Evolutionary conservation across 108 stramenopile species (phyloP).

Genomic region (Hondaea fermentalgiana): DNA sequence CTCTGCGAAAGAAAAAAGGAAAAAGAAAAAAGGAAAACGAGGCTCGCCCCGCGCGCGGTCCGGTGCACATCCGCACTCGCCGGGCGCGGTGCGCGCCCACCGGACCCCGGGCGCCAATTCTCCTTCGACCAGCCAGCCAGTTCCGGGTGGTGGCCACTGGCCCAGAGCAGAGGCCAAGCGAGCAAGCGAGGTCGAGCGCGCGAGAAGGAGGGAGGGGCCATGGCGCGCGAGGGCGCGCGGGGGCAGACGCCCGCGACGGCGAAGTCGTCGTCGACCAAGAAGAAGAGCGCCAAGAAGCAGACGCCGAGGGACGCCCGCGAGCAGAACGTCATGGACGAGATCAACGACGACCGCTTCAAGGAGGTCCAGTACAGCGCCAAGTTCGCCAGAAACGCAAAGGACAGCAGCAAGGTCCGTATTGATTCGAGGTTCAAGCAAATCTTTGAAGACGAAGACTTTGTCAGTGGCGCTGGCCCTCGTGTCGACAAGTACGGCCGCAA

Average conservation of each 20-base stretch:
- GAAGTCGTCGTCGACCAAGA: background rate
- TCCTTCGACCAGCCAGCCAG: too few species aligned
- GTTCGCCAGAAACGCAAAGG: background rate
- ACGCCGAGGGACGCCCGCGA: background rate
- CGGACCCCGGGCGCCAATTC: too few species aligned
- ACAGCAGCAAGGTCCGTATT: background rate
- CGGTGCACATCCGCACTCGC: too few species aligned
- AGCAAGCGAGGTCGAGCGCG: too few species aligned
- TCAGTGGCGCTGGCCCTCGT: background rate
- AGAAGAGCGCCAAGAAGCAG: background rate
- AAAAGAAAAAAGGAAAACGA: too few species aligned
- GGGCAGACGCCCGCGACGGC: background rate
- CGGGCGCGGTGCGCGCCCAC: too few species aligned
- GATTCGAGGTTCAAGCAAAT: background rate
- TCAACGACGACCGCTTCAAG: background rate
- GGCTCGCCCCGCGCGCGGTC: too few species aligned
- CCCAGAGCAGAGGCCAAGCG: too few species aligned
- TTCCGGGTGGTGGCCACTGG: too few species aligned
- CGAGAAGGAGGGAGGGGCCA: background rate
- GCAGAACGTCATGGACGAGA: background rate
- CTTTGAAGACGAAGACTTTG: background rate
- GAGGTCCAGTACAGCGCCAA: background rate
- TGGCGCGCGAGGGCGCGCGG: background rate
- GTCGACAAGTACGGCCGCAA: constrained; percentile 15
- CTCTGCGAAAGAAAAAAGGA: too few species aligned